phyloP scores from a whole-genome alignment of 176 grass and related monocot species.

The Hyparrhenia diplandra region DNA sequence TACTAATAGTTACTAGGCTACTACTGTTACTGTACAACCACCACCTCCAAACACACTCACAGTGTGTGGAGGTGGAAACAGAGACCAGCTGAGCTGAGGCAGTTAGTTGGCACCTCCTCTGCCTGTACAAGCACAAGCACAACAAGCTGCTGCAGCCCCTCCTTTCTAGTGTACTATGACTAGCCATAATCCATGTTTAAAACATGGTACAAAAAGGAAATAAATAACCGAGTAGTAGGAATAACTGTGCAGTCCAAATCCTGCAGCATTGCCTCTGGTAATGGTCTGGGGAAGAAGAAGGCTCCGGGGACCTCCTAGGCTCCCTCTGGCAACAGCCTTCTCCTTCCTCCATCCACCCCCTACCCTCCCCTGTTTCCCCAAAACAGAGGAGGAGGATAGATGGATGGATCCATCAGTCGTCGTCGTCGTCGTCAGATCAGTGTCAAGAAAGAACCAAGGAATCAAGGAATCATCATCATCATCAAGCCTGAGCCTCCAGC shows the following conservation, averaged over 20 bases:
- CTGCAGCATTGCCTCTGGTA: too few species aligned
- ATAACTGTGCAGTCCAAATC: too few species aligned
- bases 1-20: not conserved
- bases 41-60: not conserved
- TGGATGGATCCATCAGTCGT: not conserved
- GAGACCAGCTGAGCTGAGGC: constrained; percentile 15
- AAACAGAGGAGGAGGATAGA: not conserved
- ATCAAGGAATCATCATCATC: not conserved
- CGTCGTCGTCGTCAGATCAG: not conserved
- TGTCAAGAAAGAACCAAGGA: constrained; percentile 32
- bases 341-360: not conserved
- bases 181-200: not conserved
- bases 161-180: too few species aligned
- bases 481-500: constrained; percentile 52
- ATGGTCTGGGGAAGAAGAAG: not conserved
- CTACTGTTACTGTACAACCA: not conserved
- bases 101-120: too few species aligned
- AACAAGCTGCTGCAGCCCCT: too few species aligned
- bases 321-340: constrained; percentile 42
- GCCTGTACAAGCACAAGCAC: too few species aligned
- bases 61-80: constrained; percentile 11
- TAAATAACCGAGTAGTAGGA: too few species aligned
- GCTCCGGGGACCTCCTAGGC: constrained; percentile 49
- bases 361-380: not conserved
- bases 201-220: not conserved